Evolutionary conservation across 768 basidiomycete species (phyloP).

Genomic region (Leccinellum albellum): DNA sequence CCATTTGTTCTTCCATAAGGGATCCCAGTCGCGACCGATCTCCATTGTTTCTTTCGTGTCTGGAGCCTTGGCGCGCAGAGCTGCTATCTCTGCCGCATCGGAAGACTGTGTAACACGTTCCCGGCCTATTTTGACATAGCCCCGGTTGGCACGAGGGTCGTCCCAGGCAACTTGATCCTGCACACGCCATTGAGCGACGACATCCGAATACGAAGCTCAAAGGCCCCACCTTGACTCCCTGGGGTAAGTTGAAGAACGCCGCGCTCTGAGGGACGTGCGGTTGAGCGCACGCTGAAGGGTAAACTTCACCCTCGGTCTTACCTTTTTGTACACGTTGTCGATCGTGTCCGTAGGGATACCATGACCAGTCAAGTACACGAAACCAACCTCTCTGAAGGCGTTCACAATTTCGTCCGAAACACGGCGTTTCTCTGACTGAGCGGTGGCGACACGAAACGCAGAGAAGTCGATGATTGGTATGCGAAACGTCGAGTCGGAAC

Average conservation of each 20-base stretch:
- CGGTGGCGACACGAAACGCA: constrained; percentile 53
- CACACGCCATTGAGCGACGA: neutral
- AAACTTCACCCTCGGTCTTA: constrained; percentile 23
- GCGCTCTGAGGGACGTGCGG: constrained; percentile 51
- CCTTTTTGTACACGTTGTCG: constrained; percentile 62
- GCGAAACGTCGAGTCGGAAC: constrained; percentile 41
- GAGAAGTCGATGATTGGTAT: constrained; percentile 82
- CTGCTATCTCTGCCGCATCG: constrained; percentile 68
- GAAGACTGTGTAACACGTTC: constrained; percentile 77
- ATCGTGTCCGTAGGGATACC: constrained; percentile 61
- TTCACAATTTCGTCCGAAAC: constrained; percentile 66
- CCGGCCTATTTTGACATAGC: constrained; percentile 76
- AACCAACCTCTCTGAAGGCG: constrained; percentile 78
- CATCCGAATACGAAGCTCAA: neutral
- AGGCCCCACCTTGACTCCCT: constrained; percentile 50
- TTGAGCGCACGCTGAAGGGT: neutral
- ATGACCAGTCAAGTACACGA: constrained; percentile 74
- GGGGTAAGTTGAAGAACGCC: constrained; percentile 67
- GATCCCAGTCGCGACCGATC: constrained; percentile 82
- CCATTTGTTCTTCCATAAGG: constrained; percentile 78
- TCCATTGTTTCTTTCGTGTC: constrained; percentile 87
- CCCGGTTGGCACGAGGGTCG: constrained; percentile 81
- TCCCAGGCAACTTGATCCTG: constrained; percentile 73
- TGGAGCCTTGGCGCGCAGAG: constrained; percentile 69
- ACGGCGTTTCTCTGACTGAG: constrained; percentile 51